These are phyloP conservation scores for Acacia crassicarpa DNA, from an alignment of 306 rosid species.

Conservation along the genomic window DNA sequence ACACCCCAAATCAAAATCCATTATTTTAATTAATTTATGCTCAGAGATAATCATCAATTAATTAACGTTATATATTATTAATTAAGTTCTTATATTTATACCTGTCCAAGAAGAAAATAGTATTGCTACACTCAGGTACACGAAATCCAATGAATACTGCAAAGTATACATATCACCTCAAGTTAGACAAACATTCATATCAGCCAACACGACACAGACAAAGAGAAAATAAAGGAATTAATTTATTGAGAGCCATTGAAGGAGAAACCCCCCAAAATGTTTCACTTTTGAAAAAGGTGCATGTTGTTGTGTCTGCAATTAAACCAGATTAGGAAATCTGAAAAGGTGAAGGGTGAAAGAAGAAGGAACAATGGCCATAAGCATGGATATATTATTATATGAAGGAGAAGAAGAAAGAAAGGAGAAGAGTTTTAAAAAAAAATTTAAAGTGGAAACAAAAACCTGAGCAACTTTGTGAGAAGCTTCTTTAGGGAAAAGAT, in stretches of 20 bases:
- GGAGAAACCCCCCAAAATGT: background rate
- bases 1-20: background rate
- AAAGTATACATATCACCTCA: constrained; percentile 15
- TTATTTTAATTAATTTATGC: background rate
- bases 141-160: constrained; percentile 96
- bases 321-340: background rate
- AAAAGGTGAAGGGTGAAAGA: background rate
- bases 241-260: background rate
- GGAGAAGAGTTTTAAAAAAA: too few relatives aligned
- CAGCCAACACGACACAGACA: background rate
- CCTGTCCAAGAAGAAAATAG: constrained; percentile 97
- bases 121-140: constrained; percentile 84
- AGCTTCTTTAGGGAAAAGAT: constrained; percentile 88
- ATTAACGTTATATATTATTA: background rate
- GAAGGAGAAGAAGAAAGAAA: background rate
- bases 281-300: background rate
- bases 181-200: background rate
- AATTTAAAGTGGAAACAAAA: background rate
- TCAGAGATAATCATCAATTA: too few relatives aligned
- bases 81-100: background rate
- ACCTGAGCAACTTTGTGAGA: constrained; percentile 94
- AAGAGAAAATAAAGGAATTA: background rate
- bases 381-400: background rate
- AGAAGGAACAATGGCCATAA: background rate
- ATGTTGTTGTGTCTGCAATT: background rate